Evolutionary conservation across 129 eudicot genomes (phyloP), one percentile per base, ranked within the genome.

Genomic region (Silybum marianum): DNA sequence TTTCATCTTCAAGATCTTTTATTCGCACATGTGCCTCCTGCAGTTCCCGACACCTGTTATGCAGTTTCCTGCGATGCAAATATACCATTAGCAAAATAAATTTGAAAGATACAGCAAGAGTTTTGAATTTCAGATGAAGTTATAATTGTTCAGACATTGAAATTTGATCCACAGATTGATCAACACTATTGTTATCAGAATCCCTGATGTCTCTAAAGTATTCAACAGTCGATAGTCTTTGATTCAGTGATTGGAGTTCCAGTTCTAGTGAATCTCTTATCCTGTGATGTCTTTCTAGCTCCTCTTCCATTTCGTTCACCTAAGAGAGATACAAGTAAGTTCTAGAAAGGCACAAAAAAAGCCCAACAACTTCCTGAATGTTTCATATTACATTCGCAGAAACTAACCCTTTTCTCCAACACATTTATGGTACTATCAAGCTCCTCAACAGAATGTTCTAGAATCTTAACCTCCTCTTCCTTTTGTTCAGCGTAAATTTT

Each of bases 401-500:
- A 69, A 65, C 88, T 77, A 87, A 93, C 98, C 93, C 90, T 91
- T 79, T 87, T 91, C 85, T 93, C 98, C 88, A 93, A 70, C 39
- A 89, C 92, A 82, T 88, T 91, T 70, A 93, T 85, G 76, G 98
- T 93, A 82, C 83, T 54, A 82, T 93, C 98, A 82, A 93, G 94
- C 82, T 91, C 98, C 87, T 91, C 92, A 58, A 93, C 88, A 16
- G 97, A 93, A 80, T 79, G 87, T 78, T 93, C 98, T 78, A 93
- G 85, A 82, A 93, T 89, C 85, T 88, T 91, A 60, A 93, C 94
- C 87, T 93, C 98, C 88, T 91, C 98, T 80, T 93, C 98, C 85
- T 93, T 93, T 75, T 91, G 91, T 81, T 93, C 97, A 40, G 98
- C 98, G 73, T 91, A 89, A 69, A 86, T 38, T 81, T 91, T 93